These are phyloP conservation scores for Actinomucor elegans DNA, from an alignment of 371 early-diverging fungal species.

Conservation along the genomic window DNA sequence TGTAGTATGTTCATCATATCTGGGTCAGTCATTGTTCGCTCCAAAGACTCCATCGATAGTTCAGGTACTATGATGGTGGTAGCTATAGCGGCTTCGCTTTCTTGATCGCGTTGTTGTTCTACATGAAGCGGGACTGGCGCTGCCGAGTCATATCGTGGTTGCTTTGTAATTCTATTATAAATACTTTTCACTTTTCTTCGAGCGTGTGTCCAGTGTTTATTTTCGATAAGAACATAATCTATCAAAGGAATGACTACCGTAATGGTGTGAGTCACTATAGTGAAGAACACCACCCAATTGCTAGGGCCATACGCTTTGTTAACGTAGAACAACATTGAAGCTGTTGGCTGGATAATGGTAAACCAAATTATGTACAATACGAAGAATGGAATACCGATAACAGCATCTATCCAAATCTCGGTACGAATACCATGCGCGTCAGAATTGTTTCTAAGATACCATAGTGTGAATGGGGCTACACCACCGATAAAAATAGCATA, in stretches of 20 bases:
- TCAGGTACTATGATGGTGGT: constrained; percentile 1
- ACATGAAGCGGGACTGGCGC: too few species aligned
- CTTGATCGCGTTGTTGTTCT: too few species aligned
- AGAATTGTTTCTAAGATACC: constrained; percentile 15
- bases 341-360: background rate
- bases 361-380: constrained; percentile 29
- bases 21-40: constrained; percentile 19
- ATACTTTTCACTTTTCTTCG: background rate
- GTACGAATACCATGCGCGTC: constrained; percentile 42
- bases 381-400: constrained; percentile 26
- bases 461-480: constrained; percentile 26
- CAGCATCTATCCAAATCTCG: constrained; percentile 30
- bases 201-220: background rate
- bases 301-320: constrained; percentile 7
- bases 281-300: constrained; percentile 27
- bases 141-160: too few species aligned
- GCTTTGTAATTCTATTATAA: background rate
- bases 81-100: background rate
- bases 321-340: background rate
- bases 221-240: constrained; percentile 3
- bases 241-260: constrained; percentile 30
- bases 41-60: constrained; percentile 24
- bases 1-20: constrained; percentile 21
- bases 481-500: constrained; percentile 23
- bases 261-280: constrained; percentile 19